Evolutionary conservation across 768 basidiomycete species (phyloP), one percentile per base, ranked within the genome.

Genomic region (Amanita exitialis): DNA sequence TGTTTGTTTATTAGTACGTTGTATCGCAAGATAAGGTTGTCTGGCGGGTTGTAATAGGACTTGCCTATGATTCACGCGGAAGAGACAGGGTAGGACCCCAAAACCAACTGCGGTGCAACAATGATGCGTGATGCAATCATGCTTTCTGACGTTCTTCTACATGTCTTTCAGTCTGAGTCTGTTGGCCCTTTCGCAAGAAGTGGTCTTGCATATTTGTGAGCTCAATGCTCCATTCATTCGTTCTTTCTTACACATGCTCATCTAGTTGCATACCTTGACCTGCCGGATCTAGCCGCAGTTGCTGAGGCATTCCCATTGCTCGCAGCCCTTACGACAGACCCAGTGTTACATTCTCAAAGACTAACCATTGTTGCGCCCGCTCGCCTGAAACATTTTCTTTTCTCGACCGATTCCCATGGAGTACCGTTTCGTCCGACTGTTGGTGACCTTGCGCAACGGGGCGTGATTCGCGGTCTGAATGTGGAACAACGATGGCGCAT

Each of bases 211-310:
- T 56, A 82, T 86, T 27, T 66, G 82, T 82, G 56, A 52, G 76
- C 48, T 21, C 51, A 28, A 47, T 8, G 47, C 30, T 13, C 45
- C 42, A n/a, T 30, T 32, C 46, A 49, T 38, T 16, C 13, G 6
- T 44, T 37, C 46, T 35, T 30, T 34, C 16, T 15, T 39, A 20
- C 41, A 34, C 16, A 51, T 9, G 52, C 18, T 41, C 20, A 25
- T 49, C 18, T 27, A 86, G 85, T 84, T 41, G 79, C 81, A 0
- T 88, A 77, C 62, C 70, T 89, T 49, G 86, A 88, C 63, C 64
- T 87, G 5, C 86, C 86, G 0, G 86, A 89, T 60, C 74, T 87
- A 42, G 75, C 74, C 43, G 58, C 70, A 1, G 61, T 86, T 36
- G 72, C 76, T 6, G 73, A 68, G 49, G 68, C 74, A 23, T 74